These are phyloP conservation scores for Talaromyces sp. DNA, from an alignment of 2,329 filamentous ascomycete species.

Conservation along the genomic window DNA sequence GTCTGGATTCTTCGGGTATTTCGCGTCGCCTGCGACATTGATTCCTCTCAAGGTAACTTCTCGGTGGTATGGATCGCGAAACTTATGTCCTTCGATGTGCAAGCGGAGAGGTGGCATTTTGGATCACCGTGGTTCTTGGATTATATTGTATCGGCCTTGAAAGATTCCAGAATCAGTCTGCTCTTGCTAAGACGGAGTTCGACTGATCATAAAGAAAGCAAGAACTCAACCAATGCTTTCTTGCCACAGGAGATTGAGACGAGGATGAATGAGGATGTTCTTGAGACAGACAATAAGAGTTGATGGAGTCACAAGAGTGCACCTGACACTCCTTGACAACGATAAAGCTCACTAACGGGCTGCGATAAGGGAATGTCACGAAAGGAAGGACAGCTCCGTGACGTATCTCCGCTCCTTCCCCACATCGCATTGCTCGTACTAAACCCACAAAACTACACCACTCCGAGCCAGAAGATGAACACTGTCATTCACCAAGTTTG, in stretches of 20 bases:
- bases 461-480: conserved; percentile 2
- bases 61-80: conserved; percentile 76
- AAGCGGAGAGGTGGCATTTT: conserved; percentile 72
- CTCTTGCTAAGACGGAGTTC: neutral
- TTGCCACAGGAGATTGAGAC: neutral
- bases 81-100: conserved; percentile 78
- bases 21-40: conserved; percentile 87
- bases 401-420: conserved; percentile 11
- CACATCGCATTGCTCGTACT: conserved; percentile 4
- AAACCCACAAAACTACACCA: conserved; percentile 6
- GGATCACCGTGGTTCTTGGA: conserved; percentile 1
- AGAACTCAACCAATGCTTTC: neutral
- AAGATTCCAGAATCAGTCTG: neutral
- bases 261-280: neutral
- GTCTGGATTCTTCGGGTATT: conserved; percentile 78
- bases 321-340: neutral
- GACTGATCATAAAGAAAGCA: neutral
- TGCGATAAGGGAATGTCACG: conserved; percentile 9
- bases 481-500: conserved; percentile 22
- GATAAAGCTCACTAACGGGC: neutral
- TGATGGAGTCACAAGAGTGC: neutral
- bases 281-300: neutral
- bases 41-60: conserved; percentile 89
- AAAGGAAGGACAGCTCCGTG: neutral
- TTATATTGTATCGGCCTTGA: neutral